Percentiles rank a stretch among this genome's conserved stretches.
phyloP scores from a whole-genome alignment of 331 rosid genomes.

The Malus hybrid region DNA sequence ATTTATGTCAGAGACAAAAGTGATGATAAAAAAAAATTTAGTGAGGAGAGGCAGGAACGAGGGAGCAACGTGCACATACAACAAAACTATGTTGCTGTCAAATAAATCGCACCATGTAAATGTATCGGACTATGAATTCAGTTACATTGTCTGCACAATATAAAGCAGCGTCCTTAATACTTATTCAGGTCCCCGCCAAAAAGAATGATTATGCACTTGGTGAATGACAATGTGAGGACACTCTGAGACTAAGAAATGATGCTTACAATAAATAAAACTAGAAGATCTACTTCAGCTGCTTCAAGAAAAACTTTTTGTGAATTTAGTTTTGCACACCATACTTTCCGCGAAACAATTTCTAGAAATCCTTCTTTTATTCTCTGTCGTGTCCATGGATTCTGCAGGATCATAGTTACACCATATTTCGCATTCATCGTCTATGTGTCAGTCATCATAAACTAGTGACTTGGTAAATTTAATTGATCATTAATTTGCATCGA shows the following conservation, averaged over 20 bases:
- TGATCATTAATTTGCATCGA: not conserved
- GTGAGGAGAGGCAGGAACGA: not conserved
- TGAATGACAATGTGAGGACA: not conserved
- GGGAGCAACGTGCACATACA: not conserved
- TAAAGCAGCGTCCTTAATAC: not conserved
- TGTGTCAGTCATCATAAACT: not conserved
- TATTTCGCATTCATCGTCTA: not conserved
- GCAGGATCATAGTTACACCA: not conserved
- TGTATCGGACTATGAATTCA: not conserved
- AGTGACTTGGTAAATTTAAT: not conserved
- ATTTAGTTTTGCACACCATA: not conserved
- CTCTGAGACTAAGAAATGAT: not conserved
- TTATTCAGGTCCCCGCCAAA: not conserved
- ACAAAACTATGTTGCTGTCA: not conserved
- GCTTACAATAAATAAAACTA: not conserved
- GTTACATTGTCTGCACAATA: not conserved
- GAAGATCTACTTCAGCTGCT: not conserved
- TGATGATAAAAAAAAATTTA: not conserved
- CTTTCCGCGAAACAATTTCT: not conserved
- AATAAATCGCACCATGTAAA: not conserved
- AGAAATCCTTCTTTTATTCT: not conserved
- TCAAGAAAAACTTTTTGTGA: not conserved
- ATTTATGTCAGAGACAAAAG: too few species aligned
- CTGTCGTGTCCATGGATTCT: not conserved
- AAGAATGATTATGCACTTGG: not conserved